These are phyloP conservation scores for Penicillium turbatum DNA, from an alignment of 495 filamentous ascomycete species.

Conservation along the genomic window DNA sequence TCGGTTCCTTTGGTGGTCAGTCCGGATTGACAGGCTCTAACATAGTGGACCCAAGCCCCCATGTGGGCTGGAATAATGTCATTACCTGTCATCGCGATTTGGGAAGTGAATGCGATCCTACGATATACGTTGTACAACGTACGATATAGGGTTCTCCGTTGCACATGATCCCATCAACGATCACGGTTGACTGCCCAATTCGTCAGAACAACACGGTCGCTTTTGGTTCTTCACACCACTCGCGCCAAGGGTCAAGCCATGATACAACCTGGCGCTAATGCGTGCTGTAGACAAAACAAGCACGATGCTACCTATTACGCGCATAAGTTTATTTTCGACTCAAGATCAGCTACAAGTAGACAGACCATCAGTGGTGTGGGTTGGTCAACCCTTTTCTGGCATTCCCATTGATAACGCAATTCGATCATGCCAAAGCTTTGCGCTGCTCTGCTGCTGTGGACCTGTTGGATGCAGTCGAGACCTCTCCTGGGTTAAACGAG, in stretches of 20 bases:
- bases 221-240: background rate
- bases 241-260: background rate
- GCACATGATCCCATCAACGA: background rate
- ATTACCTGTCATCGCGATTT: background rate
- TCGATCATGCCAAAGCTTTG: slow-evolving; percentile 1
- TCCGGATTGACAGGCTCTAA: background rate
- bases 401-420: slow-evolving; percentile 4
- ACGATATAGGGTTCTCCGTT: background rate
- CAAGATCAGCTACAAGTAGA: background rate
- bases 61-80: background rate
- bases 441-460: background rate
- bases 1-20: background rate
- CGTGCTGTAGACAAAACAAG: background rate
- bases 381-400: background rate
- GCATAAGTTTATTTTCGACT: no score
- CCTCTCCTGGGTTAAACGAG: background rate
- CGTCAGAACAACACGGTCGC: background rate
- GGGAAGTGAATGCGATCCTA: background rate
- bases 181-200: background rate
- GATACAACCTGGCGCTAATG: background rate
- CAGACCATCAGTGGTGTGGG: background rate
- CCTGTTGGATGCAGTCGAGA: background rate
- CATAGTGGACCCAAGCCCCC: background rate
- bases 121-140: no score
- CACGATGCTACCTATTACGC: no score